Percentiles rank a stretch among this genome's conserved stretches.
phyloP scores from a whole-genome alignment of 352 stramenopile species.

The Phytophthora kernoviae region DNA sequence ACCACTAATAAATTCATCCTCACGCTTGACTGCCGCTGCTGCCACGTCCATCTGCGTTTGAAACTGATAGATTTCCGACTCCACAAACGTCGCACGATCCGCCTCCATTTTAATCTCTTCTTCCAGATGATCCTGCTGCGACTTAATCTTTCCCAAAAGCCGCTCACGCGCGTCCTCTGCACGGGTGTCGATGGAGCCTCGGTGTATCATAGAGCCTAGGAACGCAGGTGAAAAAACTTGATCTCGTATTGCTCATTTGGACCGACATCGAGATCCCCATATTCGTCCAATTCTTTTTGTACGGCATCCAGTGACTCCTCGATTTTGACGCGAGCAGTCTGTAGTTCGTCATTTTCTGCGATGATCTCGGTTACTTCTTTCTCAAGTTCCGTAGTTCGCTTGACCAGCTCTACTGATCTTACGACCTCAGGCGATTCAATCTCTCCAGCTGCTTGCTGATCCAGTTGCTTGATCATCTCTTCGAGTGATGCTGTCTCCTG shows the following conservation, averaged over 20 bases:
- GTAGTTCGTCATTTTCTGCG: slow-evolving; percentile 71
- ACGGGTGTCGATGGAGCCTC: slow-evolving; percentile 66
- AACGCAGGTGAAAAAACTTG: slow-evolving; percentile 78
- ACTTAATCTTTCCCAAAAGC: slow-evolving; percentile 63
- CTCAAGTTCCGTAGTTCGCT: slow-evolving; percentile 58
- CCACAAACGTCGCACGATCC: slow-evolving; percentile 49
- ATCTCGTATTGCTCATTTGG: slow-evolving; percentile 43
- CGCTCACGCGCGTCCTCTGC: slow-evolving; percentile 63
- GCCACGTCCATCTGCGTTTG: slow-evolving; percentile 69
- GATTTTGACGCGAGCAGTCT: slow-evolving; percentile 47
- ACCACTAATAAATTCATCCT: slow-evolving; percentile 82
- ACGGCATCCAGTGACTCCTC: slow-evolving; percentile 62
- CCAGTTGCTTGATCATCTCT: slow-evolving; percentile 66
- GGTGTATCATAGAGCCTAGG: slow-evolving; percentile 59
- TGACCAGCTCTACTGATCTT: slow-evolving; percentile 57
- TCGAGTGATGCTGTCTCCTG: slow-evolving; percentile 58
- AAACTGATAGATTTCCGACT: slow-evolving; percentile 75
- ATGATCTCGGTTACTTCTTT: slow-evolving; percentile 79
- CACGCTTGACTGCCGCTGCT: slow-evolving; percentile 63
- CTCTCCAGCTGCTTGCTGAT: slow-evolving; percentile 53
- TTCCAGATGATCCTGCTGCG: slow-evolving; percentile 53
- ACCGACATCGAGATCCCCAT: slow-evolving; percentile 62
- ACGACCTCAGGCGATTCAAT: slow-evolving; percentile 71
- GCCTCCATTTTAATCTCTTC: slow-evolving; percentile 69
- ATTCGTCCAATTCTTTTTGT: slow-evolving; percentile 70